Evolutionary conservation across 2,329 filamentous ascomycete species (phyloP).

Genomic region (Colletotrichum chrysophilum): DNA sequence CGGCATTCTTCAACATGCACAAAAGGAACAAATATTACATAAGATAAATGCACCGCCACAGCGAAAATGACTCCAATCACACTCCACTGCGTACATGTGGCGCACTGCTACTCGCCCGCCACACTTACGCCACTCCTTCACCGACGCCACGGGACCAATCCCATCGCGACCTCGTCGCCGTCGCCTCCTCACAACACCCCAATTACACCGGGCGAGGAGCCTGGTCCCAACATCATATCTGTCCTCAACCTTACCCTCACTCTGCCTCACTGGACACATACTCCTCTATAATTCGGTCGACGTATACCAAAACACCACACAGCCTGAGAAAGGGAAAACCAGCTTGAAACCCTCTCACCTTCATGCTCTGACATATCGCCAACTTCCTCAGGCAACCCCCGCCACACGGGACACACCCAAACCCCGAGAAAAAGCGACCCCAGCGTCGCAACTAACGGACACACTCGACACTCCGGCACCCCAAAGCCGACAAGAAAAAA

Average conservation of each 20-base stretch:
- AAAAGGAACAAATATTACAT: neutral
- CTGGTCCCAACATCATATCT: neutral
- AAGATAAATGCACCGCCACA: neutral
- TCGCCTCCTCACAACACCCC: neutral
- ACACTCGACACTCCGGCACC: neutral
- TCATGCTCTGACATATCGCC: neutral
- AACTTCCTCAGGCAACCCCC: neutral
- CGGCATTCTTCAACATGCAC: neutral
- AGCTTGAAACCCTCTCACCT: neutral
- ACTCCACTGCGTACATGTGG: conserved; percentile 8
- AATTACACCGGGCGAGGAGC: neutral
- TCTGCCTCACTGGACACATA: neutral
- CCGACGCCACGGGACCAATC: neutral
- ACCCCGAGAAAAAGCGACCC: neutral
- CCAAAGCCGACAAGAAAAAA: neutral
- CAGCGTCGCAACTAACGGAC: neutral
- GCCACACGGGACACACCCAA: neutral
- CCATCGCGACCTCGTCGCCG: neutral
- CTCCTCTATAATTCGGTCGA: neutral
- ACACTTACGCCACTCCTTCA: neutral
- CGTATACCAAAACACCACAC: neutral
- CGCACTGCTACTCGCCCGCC: neutral
- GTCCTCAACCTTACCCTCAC: neutral
- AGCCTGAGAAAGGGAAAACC: neutral
- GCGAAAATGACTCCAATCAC: neutral